Evolutionary conservation across 495 filamentous ascomycete genomes (phyloP).

Genomic region (Podospora conica): DNA sequence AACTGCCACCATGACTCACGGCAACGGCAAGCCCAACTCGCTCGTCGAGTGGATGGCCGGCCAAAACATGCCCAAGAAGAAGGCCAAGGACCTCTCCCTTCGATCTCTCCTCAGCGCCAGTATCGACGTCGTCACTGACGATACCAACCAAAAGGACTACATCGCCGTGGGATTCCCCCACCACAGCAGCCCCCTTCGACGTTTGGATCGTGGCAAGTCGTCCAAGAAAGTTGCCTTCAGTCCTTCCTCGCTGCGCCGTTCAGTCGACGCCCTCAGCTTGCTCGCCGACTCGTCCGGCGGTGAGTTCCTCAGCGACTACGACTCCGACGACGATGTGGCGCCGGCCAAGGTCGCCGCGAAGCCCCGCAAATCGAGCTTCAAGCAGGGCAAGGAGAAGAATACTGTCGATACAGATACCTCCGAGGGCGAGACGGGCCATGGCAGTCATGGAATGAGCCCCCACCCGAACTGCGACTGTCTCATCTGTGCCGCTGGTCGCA

Average conservation of each 20-base stretch:
- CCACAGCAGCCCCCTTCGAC: neutral
- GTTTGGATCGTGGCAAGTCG: neutral
- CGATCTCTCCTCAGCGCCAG: conserved; percentile 18
- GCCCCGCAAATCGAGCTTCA: neutral
- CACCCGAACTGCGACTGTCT: neutral
- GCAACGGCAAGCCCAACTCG: conserved; percentile 14
- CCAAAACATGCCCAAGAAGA: conserved; percentile 23
- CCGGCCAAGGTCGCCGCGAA: neutral
- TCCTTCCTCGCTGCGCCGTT: neutral
- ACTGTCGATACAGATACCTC: neutral
- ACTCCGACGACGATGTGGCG: neutral
- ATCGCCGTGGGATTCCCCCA: conserved; percentile 34
- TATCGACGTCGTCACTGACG: conserved; percentile 35
- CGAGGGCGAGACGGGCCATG: neutral
- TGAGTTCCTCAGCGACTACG: neutral
- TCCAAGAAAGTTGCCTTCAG: neutral
- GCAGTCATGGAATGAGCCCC: neutral
- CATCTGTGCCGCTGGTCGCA: neutral
- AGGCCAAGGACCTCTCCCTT: conserved; percentile 13
- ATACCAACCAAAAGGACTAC: conserved; percentile 31
- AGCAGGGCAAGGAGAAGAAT: neutral
- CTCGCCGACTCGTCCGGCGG: neutral
- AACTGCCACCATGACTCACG: conserved; percentile 17
- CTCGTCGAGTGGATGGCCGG: conserved; percentile 38
- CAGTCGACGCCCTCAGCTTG: neutral